A percentile compares a stretch with the other conserved stretches of the same genome.
Evolutionary conservation across 345 rosid species (phyloP).

Genomic region (Firmiana major): DNA sequence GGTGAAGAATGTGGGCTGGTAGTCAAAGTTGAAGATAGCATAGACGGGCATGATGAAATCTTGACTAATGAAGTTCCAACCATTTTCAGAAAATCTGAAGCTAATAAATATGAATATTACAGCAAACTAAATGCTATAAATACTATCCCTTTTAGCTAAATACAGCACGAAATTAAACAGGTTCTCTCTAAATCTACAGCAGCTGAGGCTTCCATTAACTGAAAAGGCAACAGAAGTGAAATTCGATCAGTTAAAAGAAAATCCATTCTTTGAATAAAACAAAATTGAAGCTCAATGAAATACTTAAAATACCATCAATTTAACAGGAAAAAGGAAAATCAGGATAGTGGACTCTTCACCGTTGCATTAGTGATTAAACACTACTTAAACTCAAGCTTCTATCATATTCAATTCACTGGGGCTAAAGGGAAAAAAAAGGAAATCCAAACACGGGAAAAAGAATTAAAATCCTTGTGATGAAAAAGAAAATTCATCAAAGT

Average conservation of each 20-base stretch:
- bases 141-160: slow-evolving; percentile 3
- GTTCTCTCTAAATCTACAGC: background rate
- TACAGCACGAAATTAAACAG: background rate
- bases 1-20: slow-evolving; percentile 30
- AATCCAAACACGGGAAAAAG: background rate
- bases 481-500: background rate
- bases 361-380: background rate
- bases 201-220: slow-evolving; percentile 4
- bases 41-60: slow-evolving; percentile 37
- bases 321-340: background rate
- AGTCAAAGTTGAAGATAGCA: slow-evolving; percentile 36
- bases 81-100: slow-evolving; percentile 30
- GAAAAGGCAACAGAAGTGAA: background rate
- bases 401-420: too few relatives aligned
- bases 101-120: background rate
- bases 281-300: background rate
- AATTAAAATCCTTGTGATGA: background rate
- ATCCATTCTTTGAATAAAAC: background rate
- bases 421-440: background rate
- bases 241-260: background rate
- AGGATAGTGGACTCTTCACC: background rate
- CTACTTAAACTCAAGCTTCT: background rate
- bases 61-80: slow-evolving; percentile 41
- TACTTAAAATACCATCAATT: background rate
- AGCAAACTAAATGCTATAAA: background rate